Conservation (phyloP, 2,329 filamentous ascomycete genomes). For the Mycosphaerelloides madeirae region DNA sequence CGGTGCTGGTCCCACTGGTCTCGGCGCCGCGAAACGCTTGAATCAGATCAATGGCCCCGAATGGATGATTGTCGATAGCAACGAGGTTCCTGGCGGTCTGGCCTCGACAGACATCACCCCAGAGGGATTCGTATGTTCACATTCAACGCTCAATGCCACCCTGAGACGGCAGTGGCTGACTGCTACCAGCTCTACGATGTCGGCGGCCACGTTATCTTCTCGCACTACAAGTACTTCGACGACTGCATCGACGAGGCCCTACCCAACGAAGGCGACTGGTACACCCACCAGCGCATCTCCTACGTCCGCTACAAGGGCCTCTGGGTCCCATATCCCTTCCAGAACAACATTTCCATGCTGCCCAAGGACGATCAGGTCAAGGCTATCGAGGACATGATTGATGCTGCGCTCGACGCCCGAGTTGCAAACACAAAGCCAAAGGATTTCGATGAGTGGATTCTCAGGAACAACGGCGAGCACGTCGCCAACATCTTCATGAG, state of each 20-base stretch:
- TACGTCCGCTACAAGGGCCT: constrained; percentile 95
- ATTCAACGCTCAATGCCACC: neutral
- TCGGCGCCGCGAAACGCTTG: constrained; percentile 95
- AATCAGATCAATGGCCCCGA: constrained; percentile 90
- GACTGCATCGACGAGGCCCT: constrained; percentile 97
- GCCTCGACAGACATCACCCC: constrained; percentile 91
- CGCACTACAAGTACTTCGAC: constrained; percentile 99
- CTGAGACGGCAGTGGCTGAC: neutral
- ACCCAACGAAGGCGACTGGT: constrained; percentile 92
- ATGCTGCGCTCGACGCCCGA: constrained; percentile 81
- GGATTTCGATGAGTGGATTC: constrained; percentile 97
- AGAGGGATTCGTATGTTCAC: constrained; percentile 84
- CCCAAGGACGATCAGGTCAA: constrained; percentile 95
- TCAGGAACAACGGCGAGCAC: constrained; percentile 83
- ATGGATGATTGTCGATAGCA: constrained; percentile 93
- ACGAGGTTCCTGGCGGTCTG: constrained; percentile 88
- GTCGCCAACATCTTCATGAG: constrained; percentile 97
- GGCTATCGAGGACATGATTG: constrained; percentile 92
- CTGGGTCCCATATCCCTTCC: constrained; percentile 99
- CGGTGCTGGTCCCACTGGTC: constrained; percentile 92
- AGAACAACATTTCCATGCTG: constrained; percentile 99
- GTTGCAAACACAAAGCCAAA: constrained; percentile 87
- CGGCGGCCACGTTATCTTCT: constrained; percentile 97
- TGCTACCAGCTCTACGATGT: constrained; percentile 84
- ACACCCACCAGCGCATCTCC: constrained; percentile 94